Evolutionary conservation across 208 protist species (phyloP), one percentile per base, ranked within the genome.

Genomic region (Leishmania arabica): DNA sequence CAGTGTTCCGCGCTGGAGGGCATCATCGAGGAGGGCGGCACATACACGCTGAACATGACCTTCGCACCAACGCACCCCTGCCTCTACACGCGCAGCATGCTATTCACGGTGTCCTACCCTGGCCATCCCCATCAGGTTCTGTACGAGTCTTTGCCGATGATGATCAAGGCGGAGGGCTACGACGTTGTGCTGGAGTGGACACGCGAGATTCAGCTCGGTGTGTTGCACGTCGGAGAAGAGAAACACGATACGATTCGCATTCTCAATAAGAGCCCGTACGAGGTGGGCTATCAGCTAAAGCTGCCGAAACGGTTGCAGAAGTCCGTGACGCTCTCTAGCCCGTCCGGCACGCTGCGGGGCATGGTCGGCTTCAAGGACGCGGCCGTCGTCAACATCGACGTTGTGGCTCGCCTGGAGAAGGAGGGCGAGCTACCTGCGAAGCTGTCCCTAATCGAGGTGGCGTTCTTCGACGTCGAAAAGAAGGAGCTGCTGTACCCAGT

Each of bases 261-360:
- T 40, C 83, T 95, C 65, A 99, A 99, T 90, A 97, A 96, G 80
- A 94, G 97, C 72, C 96, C 98, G 82, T 99, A 99, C 89, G 95
- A 99, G 37, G 89, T 99, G 19, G 90, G 90, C 34, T 99, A 93
- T 86, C 86, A 94, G 70, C 88, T 99, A 66, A 89, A 90, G 45
- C 77, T 98, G 73, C 93, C 95, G 19, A 91, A 92, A 77, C 73
- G 82, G 11, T 76, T 97, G 72, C 93, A 95, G 85, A 78, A 81
- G 54, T 68, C 91, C 37, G 65, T 98, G 71, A 94, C 88, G 51
- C 68, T 98, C 62, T 86, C 87, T 6, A 80, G 90, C 40, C 84
- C 82, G 82, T 86, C 84, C 24, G 95, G 95, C 47, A 90, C 88
- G 45, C 79, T 98, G 21, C 91, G 95, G 17, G 95, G 95, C 9